Percentiles rank a stretch among this genome's conserved stretches.
phyloP scores from a whole-genome alignment of 345 rosid genomes.

The Sisymbrium altissimum region DNA sequence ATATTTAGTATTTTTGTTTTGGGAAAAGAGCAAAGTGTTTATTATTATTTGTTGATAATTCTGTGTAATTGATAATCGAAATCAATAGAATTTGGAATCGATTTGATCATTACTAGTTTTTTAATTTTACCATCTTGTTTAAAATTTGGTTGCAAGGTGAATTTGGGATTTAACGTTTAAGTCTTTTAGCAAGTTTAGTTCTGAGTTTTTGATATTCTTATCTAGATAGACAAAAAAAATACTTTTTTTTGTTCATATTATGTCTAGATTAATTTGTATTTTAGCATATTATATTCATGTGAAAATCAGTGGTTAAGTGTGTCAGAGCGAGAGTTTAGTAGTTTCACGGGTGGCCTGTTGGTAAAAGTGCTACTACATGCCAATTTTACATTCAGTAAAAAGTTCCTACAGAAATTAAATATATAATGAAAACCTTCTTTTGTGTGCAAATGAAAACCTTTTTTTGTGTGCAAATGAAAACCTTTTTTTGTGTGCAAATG shows the following conservation, averaged over 20 bases:
- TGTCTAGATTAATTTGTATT: background rate
- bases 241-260: background rate
- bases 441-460: background rate
- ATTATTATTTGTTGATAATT: conserved; percentile 2
- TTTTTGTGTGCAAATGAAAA: no score
- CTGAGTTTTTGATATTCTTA: background rate
- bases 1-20: background rate
- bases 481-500: background rate
- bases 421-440: background rate
- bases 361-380: conserved; percentile 20
- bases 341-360: conserved; percentile 30
- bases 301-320: background rate
- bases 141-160: background rate
- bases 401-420: background rate
- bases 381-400: conserved; percentile 11
- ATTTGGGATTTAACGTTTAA: background rate
- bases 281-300: background rate
- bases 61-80: background rate
- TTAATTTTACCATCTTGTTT: background rate
- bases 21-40: background rate
- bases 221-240: background rate
- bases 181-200: background rate
- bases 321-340: conserved; percentile 16
- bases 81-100: background rate
- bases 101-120: background rate